Evolutionary conservation across 1,284 basidiomycete genomes (phyloP), one percentile per base, ranked within the genome.

Genomic region (Athelia psychrophila): DNA sequence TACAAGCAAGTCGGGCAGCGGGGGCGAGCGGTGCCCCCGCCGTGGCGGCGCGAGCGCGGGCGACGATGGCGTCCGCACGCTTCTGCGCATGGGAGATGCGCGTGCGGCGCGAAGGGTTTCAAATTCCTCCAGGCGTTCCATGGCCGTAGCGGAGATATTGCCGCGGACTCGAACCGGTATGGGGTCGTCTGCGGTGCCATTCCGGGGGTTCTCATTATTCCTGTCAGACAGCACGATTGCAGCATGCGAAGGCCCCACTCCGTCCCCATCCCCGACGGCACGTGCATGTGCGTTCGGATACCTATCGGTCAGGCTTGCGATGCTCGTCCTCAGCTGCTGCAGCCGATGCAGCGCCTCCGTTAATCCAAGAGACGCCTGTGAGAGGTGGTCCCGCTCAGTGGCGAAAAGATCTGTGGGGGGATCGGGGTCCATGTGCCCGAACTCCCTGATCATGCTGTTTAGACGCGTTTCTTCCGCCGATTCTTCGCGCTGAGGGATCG

Each of bases 81-180:
- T 57, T 52, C 44, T 15, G 50, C 62, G 58, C 10, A 51, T 20
- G 23, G 40, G 22, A 38, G 10, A 18, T 51, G 25, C 56, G 49
- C 42, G 30, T 38, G 44, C 38, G 38, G 38, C 38, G 38, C 38
- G 16, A n/a, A 5, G 5, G 6, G 38, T n/a, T 22, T 42, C 68
- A 12, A 67, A 67, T 25, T 64, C 59, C 44, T 67, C 68, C 23
- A 70, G 63, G 48, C 65, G 56, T 52, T 68, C 67, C 50, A 67
- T 57, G 35, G 60, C 55, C 27, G 64, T 57, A 18, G 67, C 50
- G 40, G 64, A 46, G 52, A 70, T 51, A n/a, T 66, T 56, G 10
- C 62, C 49, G 49, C 65, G 60, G 30, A 70, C n/a, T 35, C 24
- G 16, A 6, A 27, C 19, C 25, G 30, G 24, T 20, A 9, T 25